Percentiles rank a stretch among this genome's conserved stretches.
These are phyloP conservation scores for Magnolia sinica DNA, from an alignment of 164 flowering plant species.

Conservation along the genomic window DNA sequence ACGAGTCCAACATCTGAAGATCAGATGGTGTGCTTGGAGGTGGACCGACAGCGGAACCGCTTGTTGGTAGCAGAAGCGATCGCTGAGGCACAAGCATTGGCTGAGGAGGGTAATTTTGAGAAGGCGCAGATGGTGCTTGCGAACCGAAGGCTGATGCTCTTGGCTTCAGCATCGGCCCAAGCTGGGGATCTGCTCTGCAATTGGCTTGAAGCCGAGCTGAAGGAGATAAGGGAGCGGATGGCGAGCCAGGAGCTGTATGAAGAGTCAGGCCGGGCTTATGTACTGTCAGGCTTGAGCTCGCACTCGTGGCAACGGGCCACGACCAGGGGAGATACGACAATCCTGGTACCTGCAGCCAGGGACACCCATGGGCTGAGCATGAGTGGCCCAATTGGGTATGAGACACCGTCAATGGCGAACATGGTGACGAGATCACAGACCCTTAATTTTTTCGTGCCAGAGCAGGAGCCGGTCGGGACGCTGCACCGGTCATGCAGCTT, in stretches of 20 bases:
- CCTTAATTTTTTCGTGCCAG: neutral
- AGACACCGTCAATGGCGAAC: conserved; percentile 24
- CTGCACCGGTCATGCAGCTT: conserved; percentile 15
- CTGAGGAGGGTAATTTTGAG: conserved; percentile 27
- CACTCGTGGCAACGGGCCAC: conserved; percentile 38
- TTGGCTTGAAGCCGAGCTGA: conserved; percentile 30
- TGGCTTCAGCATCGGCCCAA: conserved; percentile 25
- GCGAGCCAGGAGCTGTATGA: conserved; percentile 25
- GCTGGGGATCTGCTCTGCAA: conserved; percentile 29
- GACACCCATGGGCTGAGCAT: neutral
- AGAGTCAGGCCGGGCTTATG: conserved; percentile 30
- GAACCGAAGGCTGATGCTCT: conserved; percentile 8
- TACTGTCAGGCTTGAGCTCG: conserved; percentile 35
- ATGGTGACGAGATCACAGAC: conserved; percentile 25
- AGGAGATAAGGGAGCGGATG: conserved; percentile 30
- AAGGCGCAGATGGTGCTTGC: conserved; percentile 22
- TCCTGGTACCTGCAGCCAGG: neutral
- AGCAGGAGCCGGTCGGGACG: neutral
- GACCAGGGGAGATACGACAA: conserved; percentile 21
- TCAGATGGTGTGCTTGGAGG: conserved; percentile 18
- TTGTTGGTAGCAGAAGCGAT: conserved; percentile 22
- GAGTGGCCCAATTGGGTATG: conserved; percentile 15
- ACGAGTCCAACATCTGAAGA: conserved; percentile 9
- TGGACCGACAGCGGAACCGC: conserved; percentile 34
- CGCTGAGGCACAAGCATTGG: conserved; percentile 25